A percentile compares a stretch with the other conserved stretches of the same genome.
Conservation (phyloP, 768 basidiomycete genomes). For the Kondoa malvinella region DNA sequence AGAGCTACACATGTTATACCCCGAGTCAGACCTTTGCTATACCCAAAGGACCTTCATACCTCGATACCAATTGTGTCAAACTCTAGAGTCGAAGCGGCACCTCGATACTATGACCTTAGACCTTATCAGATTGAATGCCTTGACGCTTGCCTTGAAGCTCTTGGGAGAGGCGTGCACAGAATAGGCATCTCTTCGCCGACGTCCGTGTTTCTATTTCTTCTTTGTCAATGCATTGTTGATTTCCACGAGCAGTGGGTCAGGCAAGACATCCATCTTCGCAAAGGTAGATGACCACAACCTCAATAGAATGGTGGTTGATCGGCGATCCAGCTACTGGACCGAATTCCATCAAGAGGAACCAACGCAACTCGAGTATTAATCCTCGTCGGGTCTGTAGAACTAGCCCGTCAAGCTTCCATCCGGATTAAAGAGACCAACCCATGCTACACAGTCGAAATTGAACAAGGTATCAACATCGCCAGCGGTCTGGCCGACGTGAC, state of each 20-base stretch:
- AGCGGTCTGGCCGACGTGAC: slow-evolving; percentile 77
- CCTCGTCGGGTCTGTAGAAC: slow-evolving; percentile 74
- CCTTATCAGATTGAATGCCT: slow-evolving; percentile 78
- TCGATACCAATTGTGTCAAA: too few relatives aligned
- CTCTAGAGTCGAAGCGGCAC: too few relatives aligned
- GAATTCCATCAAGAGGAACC: slow-evolving; percentile 33
- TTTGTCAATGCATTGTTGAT: background rate
- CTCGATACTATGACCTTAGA: slow-evolving; percentile 33
- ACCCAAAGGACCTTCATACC: too few relatives aligned
- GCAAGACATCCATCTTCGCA: slow-evolving; percentile 84
- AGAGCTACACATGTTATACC: too few relatives aligned
- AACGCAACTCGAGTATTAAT: slow-evolving; percentile 50
- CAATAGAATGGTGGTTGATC: background rate
- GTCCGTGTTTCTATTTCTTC: background rate
- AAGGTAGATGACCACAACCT: slow-evolving; percentile 47
- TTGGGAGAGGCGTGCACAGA: slow-evolving; percentile 49
- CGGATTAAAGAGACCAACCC: slow-evolving; percentile 54
- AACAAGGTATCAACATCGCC: slow-evolving; percentile 69
- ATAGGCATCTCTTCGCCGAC: slow-evolving; percentile 63
- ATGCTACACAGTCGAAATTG: slow-evolving; percentile 68
- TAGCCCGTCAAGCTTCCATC: slow-evolving; percentile 66
- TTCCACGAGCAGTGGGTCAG: slow-evolving; percentile 44
- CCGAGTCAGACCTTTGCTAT: too few relatives aligned
- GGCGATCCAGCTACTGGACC: background rate
- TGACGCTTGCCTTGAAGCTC: slow-evolving; percentile 54